Evolutionary conservation across 2,329 filamentous ascomycete genomes (phyloP), one percentile per base, ranked within the genome.

Genomic region (Fusarium sp.): DNA sequence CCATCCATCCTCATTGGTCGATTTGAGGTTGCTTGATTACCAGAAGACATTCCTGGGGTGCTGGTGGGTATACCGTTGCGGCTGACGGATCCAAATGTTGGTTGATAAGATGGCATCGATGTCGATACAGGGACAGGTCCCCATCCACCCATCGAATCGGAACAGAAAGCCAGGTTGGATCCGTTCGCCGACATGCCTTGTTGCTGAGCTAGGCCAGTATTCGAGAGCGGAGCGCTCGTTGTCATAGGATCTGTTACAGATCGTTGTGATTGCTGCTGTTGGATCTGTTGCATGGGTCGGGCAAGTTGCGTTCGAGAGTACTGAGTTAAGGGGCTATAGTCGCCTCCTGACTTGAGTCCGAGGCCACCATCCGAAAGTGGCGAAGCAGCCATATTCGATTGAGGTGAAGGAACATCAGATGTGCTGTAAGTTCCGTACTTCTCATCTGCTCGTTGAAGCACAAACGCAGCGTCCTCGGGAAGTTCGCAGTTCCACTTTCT

Each of bases 401-500:
- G 76, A 22, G 90, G 90, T 3, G 90, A 91, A 2, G 88, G 87
- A 8, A 91, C 87, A 62, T 92, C 90, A 1, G 88, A 87, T 62
- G 89, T 88, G 78, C 84, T 90, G 76, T 92, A 95, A 3, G 88
- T 89, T 2, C 94, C 94, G 82, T 93, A 98, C 82, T 93, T 96
- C 52, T 90, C 87, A 78, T 97, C 94, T 2, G 94, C 93, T 38
- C 94, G 90, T 58, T 91, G 87, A n/a, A 98, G 88, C 2, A 97
- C 91, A 2, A 88, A 84, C 0, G 89, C 87, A 0, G 95, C 96
- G 82, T 98, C 96, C 68, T 94, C 92, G 0, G 96, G 96, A 11
- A 98, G 83, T 65, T 94, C 91, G 50, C 98, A 92, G 20, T 92
- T 92, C 95, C 96, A 98, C 78, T 96, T 96, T n/a, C 91, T 90